Evolutionary conservation across 2,329 filamentous ascomycete genomes (phyloP), one percentile per base, ranked within the genome.

Genomic region (Hawksworthiomyces lignivorus): DNA sequence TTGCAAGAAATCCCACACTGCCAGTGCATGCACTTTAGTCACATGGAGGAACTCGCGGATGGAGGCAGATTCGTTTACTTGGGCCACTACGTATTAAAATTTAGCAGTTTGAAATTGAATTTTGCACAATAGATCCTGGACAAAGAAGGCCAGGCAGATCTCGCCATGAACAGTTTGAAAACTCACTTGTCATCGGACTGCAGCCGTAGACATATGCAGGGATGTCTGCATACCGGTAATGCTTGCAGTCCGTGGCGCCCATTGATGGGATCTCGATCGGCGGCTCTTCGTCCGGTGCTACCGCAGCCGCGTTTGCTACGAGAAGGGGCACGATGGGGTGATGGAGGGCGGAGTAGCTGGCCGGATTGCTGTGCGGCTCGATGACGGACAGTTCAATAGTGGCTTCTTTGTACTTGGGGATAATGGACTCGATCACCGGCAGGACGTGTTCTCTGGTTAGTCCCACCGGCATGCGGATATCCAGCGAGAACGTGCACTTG

Each of bases 231-330:
- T 47, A 47, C 1, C 45, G 34, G 31, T 47, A 47, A 22, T 47
- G 45, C 38, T 47, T 47, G 35, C 45, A 47, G 30, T 47, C 41
- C 3, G 45, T 47, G 5, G 41, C 45, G 5, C 45, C 45, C 45
- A 47, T 44, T 2, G 45, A 47, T 7, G 45, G 45, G 20, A 47
- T 47, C 5, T 41, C 37, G 10, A 44, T 26, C 6, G 45, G 45
- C 21, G 27, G 24, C 5, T 36, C 38, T 2, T 27, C 35, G 10
- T 39, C 34, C 3, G 38, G 33, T 3, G 21, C 35, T n/a, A 41
- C 10, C 19, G 19, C 29, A 4, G 36, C 20, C 11, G 43, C 37
- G 24, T 47, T 47, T 24, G 29, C 17, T 4, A 27, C 36, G 15
- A 47, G 35, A 17, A 47, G 27, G 6, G 15, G 37, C 5, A 41